phyloP scores from a whole-genome alignment of 1,139 yeast genomes.

The Spathaspora sp. region DNA sequence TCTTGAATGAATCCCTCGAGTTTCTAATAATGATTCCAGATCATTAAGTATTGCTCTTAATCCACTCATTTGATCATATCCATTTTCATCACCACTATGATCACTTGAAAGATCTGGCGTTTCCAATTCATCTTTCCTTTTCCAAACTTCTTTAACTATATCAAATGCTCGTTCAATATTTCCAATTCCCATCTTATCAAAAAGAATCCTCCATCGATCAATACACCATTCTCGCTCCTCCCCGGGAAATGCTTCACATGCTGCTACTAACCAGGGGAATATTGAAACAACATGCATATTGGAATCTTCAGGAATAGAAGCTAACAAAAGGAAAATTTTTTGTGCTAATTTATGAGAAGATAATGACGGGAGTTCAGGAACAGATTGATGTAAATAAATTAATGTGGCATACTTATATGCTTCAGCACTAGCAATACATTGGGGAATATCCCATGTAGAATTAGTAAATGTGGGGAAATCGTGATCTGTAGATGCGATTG shows the following conservation, averaged over 20 bases:
- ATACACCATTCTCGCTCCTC: slow-evolving; percentile 65
- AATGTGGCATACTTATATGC: slow-evolving; percentile 62
- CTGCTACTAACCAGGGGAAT: slow-evolving; percentile 61
- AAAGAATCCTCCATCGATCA: slow-evolving; percentile 56
- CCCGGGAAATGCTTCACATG: slow-evolving; percentile 60
- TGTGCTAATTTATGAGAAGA: slow-evolving; percentile 58
- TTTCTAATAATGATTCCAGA: slow-evolving; percentile 28
- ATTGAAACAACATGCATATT: slow-evolving; percentile 59
- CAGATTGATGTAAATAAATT: slow-evolving; percentile 64
- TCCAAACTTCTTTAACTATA: slow-evolving; percentile 72
- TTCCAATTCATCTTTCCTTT: slow-evolving; percentile 46
- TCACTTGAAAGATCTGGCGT: no score
- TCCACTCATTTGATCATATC: slow-evolving; percentile 36
- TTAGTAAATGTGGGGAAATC: slow-evolving; percentile 10
- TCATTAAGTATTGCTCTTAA: slow-evolving; percentile 43
- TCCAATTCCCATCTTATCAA: slow-evolving; percentile 60
- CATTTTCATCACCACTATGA: slow-evolving; percentile 17
- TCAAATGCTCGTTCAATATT: slow-evolving; percentile 64
- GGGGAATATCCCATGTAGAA: slow-evolving; percentile 51
- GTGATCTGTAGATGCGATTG: slow-evolving; percentile 29
- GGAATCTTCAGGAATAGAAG: slow-evolving; percentile 62
- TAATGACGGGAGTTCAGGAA: slow-evolving; percentile 62
- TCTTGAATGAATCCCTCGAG: slow-evolving; percentile 47
- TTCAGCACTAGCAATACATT: slow-evolving; percentile 68
- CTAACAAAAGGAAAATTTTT: slow-evolving; percentile 56